phyloP scores from a whole-genome alignment of 176 grass and related monocot species.

The Juncus inflexus region DNA sequence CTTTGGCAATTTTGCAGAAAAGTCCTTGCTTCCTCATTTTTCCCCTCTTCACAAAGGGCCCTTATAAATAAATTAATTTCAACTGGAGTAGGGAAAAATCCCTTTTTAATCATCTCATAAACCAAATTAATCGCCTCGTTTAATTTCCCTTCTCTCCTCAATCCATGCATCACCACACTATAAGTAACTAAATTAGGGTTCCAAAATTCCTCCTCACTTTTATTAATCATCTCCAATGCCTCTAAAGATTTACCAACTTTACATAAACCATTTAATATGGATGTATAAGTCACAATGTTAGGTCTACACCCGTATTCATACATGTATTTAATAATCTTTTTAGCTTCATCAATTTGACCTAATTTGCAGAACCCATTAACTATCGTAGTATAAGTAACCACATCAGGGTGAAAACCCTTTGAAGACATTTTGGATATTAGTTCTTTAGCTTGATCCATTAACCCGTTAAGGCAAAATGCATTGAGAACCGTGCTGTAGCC shows the following conservation, averaged over 20 bases:
- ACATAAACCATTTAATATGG: conserved; percentile 84
- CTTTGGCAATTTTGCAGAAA: conserved; percentile 92
- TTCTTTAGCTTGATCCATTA: conserved; percentile 71
- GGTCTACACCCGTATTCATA: conserved; percentile 70
- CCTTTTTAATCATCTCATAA: conserved; percentile 67
- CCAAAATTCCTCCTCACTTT: conserved; percentile 85
- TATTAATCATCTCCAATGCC: conserved; percentile 78
- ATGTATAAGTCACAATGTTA: conserved; percentile 83
- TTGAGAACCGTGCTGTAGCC: conserved; percentile 75
- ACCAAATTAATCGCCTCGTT: conserved; percentile 81
- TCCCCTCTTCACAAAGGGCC: conserved; percentile 62
- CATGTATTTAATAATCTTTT: conserved; percentile 78
- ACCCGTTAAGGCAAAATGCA: conserved; percentile 63
- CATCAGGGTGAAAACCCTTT: conserved; percentile 68
- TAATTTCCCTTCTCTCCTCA: conserved; percentile 85
- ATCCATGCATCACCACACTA: conserved; percentile 85
- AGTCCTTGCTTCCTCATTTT: conserved; percentile 54
- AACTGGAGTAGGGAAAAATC: conserved; percentile 70
- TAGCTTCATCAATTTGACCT: conserved; percentile 69
- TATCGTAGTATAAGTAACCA: conserved; percentile 82
- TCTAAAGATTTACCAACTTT: conserved; percentile 62
- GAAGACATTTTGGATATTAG: conserved; percentile 72
- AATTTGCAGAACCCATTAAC: conserved; percentile 86
- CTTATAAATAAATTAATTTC: conserved; percentile 93
- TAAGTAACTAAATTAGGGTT: conserved; percentile 73